phyloP scores from a whole-genome alignment of 768 basidiomycete species.

The Chalciporus chontae region DNA sequence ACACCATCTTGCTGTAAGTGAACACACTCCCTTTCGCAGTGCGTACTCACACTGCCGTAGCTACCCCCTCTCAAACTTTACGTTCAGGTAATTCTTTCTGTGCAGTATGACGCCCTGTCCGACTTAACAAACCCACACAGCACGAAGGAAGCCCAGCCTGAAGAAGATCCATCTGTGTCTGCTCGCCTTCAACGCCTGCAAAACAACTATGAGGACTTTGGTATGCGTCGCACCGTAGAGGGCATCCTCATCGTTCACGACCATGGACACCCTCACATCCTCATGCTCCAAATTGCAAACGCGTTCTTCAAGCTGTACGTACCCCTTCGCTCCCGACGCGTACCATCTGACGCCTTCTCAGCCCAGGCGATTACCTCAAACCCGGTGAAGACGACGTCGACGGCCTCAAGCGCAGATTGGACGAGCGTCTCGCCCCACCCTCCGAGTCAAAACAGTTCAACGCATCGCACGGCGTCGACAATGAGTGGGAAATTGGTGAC shows the following conservation, averaged over 20 bases:
- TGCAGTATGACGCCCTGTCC: background rate
- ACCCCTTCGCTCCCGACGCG: background rate
- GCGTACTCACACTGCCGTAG: slow-evolving; percentile 33
- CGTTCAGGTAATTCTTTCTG: slow-evolving; percentile 62
- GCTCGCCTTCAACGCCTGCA: slow-evolving; percentile 92
- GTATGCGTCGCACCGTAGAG: slow-evolving; percentile 94
- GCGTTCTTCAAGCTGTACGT: slow-evolving; percentile 97
- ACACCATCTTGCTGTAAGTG: slow-evolving; percentile 49
- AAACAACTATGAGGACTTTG: slow-evolving; percentile 95
- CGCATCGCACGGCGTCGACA: slow-evolving; percentile 70
- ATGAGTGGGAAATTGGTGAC: slow-evolving; percentile 96
- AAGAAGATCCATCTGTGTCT: slow-evolving; percentile 95
- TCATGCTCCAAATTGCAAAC: slow-evolving; percentile 98
- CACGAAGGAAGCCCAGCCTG: slow-evolving; percentile 94
- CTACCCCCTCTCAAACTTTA: slow-evolving; percentile 87
- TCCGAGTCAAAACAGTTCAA: slow-evolving; percentile 72
- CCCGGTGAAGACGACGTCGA: slow-evolving; percentile 92
- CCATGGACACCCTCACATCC: slow-evolving; percentile 95
- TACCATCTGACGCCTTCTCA: slow-evolving; percentile 24
- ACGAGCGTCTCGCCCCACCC: slow-evolving; percentile 84
- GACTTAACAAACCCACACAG: slow-evolving; percentile 38
- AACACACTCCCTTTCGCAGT: background rate
- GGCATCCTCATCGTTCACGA: slow-evolving; percentile 80
- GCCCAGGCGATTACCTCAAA: slow-evolving; percentile 97
- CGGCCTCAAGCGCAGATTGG: slow-evolving; percentile 84